Evolutionary conservation across 345 rosid species (phyloP), one percentile per base, ranked within the genome.

Genomic region (Sisymbrium altissimum): DNA sequence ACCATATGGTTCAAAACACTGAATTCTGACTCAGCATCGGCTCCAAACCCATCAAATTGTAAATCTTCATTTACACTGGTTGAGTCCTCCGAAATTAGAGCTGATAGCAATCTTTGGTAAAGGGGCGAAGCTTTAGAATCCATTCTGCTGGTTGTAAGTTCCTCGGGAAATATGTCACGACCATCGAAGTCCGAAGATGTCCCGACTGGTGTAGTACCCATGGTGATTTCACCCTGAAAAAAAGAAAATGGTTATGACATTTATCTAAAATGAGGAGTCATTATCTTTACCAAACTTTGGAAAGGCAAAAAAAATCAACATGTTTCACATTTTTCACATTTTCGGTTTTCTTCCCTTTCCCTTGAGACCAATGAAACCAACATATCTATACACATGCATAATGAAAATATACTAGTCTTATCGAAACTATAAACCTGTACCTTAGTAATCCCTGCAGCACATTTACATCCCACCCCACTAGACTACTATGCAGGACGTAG

Each of bases 31-130:
- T 84, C 94, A 66, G 75, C 83, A 71, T 92, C 87, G 62, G 81
- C 72, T 79, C 84, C 91, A 83, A 82, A 79, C 35, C 68, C 78
- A 84, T 86, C 88, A 73, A 35, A 75, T 39, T 76, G 74, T 48
- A 79, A 70, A 78, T 87, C 92, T 71, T 61, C 90, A 68, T 60
- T 54, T 60, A 64, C 61, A 58, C 64, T 61, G 77, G 64, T 69
- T 58, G 86, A 86, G 55, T 88, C 98, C 81, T 90, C 98, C 4
- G 97, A 74, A 71, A 92, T 85, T 72, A 95, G 74, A 78, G 98
- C 94, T 44, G 98, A 93, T 50, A 95, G 72, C 66, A 90, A 85
- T 83, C 91, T 86, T 80, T 89, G 92, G 50, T 77, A 92, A 77
- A 95, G 87, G 23, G 98, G 79, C 49, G 83, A 69, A 46, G 62